Percentiles rank a stretch among this genome's conserved stretches.
Evolutionary conservation across 1,139 yeast genomes (phyloP).

Genomic region (Chernovozyma aurita): DNA sequence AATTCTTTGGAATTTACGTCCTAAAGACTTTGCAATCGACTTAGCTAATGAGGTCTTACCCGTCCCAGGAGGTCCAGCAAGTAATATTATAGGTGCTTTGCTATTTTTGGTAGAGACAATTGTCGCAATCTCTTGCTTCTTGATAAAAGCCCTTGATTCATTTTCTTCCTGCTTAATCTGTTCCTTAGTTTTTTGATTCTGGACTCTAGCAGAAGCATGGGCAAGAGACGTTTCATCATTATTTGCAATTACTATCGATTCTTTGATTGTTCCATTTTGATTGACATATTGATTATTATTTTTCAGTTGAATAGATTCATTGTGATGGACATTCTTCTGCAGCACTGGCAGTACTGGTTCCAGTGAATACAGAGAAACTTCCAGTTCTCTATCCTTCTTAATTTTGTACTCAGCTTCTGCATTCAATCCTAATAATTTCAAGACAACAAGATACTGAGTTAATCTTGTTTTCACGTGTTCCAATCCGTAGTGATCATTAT

Average conservation of each 20-base stretch:
- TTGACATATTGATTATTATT: not conserved
- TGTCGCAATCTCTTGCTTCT: constrained; percentile 14
- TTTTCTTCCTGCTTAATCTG: constrained; percentile 10
- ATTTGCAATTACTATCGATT: constrained; percentile 32
- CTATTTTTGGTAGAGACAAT: constrained; percentile 31
- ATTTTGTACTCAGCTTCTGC: constrained; percentile 26
- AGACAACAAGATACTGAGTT: constrained; percentile 75
- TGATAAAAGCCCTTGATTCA: constrained; percentile 7
- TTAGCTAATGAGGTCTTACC: constrained; percentile 90
- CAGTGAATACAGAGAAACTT: not conserved
- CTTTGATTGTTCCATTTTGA: constrained; percentile 8
- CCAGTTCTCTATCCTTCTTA: constrained; percentile 9
- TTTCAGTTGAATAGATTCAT: not conserved
- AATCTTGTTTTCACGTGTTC: constrained; percentile 77
- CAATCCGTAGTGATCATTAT: constrained; percentile 82
- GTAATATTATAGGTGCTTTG: constrained; percentile 70
- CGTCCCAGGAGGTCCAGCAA: constrained; percentile 95
- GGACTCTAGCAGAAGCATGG: constrained; percentile 24
- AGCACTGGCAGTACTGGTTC: not conserved
- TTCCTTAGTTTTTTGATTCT: constrained; percentile 20
- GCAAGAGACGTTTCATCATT: constrained; percentile 30
- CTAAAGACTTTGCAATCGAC: constrained; percentile 77
- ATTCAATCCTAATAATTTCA: constrained; percentile 53
- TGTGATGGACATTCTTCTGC: constrained; percentile 1
- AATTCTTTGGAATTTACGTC: constrained; percentile 75